A percentile compares a stretch with the other conserved stretches of the same genome.
Conservation (phyloP, 805 yeast species). For the Candida anglica region DNA sequence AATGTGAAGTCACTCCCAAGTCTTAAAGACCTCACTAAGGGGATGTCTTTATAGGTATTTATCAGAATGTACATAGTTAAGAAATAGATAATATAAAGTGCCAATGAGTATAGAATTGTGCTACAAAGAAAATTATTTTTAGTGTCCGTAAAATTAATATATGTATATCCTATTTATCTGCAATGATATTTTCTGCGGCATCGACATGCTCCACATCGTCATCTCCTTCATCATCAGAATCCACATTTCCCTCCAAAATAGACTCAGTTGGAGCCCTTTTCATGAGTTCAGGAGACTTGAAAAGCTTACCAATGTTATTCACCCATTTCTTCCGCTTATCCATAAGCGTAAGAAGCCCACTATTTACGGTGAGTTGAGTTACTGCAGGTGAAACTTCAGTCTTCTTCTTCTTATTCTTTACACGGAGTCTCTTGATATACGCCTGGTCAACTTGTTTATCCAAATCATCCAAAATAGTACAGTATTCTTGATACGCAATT, state of each 20-base stretch:
- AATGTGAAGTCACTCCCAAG: constrained; percentile 70
- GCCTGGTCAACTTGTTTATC: constrained; percentile 97
- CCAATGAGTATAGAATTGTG: constrained; percentile 1
- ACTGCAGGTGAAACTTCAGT: constrained; percentile 34
- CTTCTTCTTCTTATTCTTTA: constrained; percentile 64
- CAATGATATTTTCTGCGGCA: constrained; percentile 18
- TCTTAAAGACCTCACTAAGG: constrained; percentile 50
- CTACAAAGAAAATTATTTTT: not conserved
- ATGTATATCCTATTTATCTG: not conserved
- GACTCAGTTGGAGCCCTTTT: constrained; percentile 66
- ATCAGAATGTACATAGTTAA: constrained; percentile 1
- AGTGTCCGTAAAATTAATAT: not conserved
- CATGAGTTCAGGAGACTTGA: constrained; percentile 64
- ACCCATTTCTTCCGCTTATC: constrained; percentile 92
- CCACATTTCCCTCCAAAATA: constrained; percentile 44
- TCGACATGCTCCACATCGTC: constrained; percentile 27
- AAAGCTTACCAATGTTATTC: constrained; percentile 81
- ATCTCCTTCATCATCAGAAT: constrained; percentile 28
- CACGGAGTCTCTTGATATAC: constrained; percentile 76
- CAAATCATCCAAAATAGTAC: constrained; percentile 83
- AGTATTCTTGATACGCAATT: constrained; percentile 91
- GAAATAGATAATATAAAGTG: not conserved
- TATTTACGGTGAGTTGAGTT: constrained; percentile 47
- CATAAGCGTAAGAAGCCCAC: constrained; percentile 71
- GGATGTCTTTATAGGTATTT: constrained; percentile 22